Evolutionary conservation across 768 basidiomycete species (phyloP).

Genomic region (Tephrocybe sp.): DNA sequence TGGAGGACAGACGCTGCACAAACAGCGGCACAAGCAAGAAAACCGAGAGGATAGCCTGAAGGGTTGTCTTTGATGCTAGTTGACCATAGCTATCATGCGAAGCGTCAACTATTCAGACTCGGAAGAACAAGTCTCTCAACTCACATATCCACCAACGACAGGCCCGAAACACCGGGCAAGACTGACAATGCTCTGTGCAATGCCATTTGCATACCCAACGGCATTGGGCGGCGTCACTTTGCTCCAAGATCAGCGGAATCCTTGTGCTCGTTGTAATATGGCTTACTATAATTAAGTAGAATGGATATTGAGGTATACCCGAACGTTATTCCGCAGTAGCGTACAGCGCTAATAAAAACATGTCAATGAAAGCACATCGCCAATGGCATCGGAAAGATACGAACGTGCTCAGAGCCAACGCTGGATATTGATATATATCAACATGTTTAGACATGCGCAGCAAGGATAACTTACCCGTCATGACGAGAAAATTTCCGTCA

Average conservation of each 20-base stretch:
- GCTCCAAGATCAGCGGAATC: slow-evolving; percentile 11
- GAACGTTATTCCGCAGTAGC: slow-evolving; percentile 88
- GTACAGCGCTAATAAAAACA: slow-evolving; percentile 58
- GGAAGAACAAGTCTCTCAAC: slow-evolving; percentile 22
- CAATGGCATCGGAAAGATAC: slow-evolving; percentile 24
- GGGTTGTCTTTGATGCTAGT: slow-evolving; percentile 67
- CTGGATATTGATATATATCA: slow-evolving; percentile 36
- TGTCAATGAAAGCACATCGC: slow-evolving; percentile 1
- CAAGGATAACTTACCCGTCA: slow-evolving; percentile 60
- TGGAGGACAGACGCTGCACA: slow-evolving; percentile 66
- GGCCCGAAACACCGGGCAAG: slow-evolving; percentile 91
- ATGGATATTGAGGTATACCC: slow-evolving; percentile 90
- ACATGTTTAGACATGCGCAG: slow-evolving; percentile 10
- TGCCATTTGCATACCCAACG: slow-evolving; percentile 91
- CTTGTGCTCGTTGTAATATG: slow-evolving; percentile 1
- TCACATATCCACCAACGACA: slow-evolving; percentile 78
- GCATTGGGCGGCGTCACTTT: slow-evolving; percentile 89
- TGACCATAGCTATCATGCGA: slow-evolving; percentile 62
- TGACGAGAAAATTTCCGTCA: slow-evolving; percentile 76
- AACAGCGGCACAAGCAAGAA: slow-evolving; percentile 61
- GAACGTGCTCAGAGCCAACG: slow-evolving; percentile 79
- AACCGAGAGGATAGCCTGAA: slow-evolving; percentile 73
- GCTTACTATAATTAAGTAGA: slow-evolving; percentile 78
- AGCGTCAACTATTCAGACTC: slow-evolving; percentile 11
- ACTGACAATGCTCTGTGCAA: slow-evolving; percentile 94